Base-by-base conservation (phyloP, 2,329 filamentous ascomycete genomes). In the Sarocladium kiliense region DNA sequence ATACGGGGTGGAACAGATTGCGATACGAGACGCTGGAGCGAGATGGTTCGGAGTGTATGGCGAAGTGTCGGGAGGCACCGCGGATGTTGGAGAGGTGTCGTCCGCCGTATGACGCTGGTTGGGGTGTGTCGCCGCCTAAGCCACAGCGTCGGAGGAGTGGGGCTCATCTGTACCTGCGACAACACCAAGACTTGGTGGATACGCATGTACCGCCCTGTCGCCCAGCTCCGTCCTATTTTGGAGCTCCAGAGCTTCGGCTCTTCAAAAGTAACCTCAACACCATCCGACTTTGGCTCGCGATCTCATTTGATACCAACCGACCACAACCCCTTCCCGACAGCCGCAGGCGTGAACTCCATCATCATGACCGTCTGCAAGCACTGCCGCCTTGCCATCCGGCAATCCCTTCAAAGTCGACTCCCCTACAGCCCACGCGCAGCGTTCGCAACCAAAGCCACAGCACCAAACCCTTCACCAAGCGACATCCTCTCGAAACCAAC, bases 401-500 rank as follows among this genome's bases (percentile, higher is more conserved):
- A 44, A 23, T 44, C 39, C 23, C 39, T 44, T 9, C 65, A 60
- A 25, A 54, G 60, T 44, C 53, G 61, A 27, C 51, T 57, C 42
- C 53, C 53, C 41, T 16, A 37, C 54, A 34, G 41, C 37, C 32
- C 27, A n/a, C 21, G 44, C 21, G 44, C 44, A 49, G n/a, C 57
- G 54, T 51, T 60, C 45, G 36, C 39, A 44, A 39, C 55, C n/a
- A 18, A 47, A 54, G 23, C 55, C 59, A 36, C 50, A 39, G 19
- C 55, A 60, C 32, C 47, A 32, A 54, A 5, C 54, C 53, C 49
- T 57, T 59, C 16, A 60, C 59, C 54, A 59, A 45, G 26, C 51
- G 59, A 71, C n/a, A 75, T 88, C 55, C 82, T 93, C 54, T 78
- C 82, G 16, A 79, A 80, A 57, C 91, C 92, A 21, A 87, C 82